Percentiles rank a stretch among this genome's conserved stretches.
Evolutionary conservation across 345 rosid species (phyloP).

Genomic region (Aquilaria malaccensis): DNA sequence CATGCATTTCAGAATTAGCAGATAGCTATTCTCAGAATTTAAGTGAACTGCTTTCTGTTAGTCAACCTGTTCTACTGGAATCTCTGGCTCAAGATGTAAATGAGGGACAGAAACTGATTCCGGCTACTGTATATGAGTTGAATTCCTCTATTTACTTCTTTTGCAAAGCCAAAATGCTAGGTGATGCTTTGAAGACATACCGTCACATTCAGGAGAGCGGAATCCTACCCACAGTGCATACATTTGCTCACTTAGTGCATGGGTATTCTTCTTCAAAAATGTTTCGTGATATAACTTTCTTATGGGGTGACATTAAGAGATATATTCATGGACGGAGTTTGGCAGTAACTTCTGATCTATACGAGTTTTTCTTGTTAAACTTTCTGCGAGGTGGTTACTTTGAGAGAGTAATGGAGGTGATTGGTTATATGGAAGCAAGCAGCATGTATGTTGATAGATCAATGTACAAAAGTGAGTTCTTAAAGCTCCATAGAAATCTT

Average conservation of each 20-base stretch:
- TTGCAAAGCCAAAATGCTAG: constrained; percentile 79
- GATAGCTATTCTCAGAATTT: constrained; percentile 17
- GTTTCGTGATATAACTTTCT: constrained; percentile 59
- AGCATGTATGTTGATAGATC: constrained; percentile 42
- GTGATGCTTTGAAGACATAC: constrained; percentile 53
- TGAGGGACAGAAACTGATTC: constrained; percentile 25
- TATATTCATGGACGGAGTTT: constrained; percentile 30
- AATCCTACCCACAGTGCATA: constrained; percentile 45
- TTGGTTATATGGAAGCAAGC: constrained; percentile 43
- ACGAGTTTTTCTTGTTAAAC: constrained; percentile 54
- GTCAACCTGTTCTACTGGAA: constrained; percentile 31
- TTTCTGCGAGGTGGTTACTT: constrained; percentile 86
- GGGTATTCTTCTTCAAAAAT: constrained; percentile 56
- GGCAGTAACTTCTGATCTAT: constrained; percentile 47
- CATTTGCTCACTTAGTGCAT: constrained; percentile 41
- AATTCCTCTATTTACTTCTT: constrained; percentile 76
- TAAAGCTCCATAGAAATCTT: constrained; percentile 67
- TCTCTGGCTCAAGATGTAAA: constrained; percentile 35
- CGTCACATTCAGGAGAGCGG: constrained; percentile 47
- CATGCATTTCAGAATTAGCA: constrained; percentile 18
- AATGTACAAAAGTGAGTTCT: constrained; percentile 59
- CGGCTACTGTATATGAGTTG: constrained; percentile 39
- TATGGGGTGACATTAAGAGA: constrained; percentile 90
- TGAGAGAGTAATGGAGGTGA: constrained; percentile 81
- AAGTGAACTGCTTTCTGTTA: constrained; percentile 8